These are phyloP conservation scores for Brasilioporus rufonigricans DNA, from an alignment of 768 basidiomycete genomes.

Conservation along the genomic window DNA sequence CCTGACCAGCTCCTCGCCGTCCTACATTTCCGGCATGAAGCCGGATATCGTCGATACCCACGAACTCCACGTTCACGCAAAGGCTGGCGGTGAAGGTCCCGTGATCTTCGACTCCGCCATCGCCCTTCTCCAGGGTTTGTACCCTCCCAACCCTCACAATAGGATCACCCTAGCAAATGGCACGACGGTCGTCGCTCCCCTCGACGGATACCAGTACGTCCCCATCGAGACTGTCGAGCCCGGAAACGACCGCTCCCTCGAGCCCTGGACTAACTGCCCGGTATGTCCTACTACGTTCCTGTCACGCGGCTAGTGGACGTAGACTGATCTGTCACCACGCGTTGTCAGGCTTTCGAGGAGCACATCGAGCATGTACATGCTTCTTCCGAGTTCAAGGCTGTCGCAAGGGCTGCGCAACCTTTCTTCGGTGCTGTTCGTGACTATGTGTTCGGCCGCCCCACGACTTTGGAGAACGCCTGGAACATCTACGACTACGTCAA, in stretches of 20 bases:
- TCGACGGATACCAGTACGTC: slow-evolving; percentile 84
- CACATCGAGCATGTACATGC: slow-evolving; percentile 59
- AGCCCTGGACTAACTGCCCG: slow-evolving; percentile 72
- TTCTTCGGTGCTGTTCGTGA: slow-evolving; percentile 70
- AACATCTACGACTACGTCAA: slow-evolving; percentile 80
- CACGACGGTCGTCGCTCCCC: slow-evolving; percentile 65
- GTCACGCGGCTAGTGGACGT: neutral
- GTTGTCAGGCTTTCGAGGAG: slow-evolving; percentile 55
- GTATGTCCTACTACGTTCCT: slow-evolving; percentile 30
- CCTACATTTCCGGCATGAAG: slow-evolving; percentile 65
- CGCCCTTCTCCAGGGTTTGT: slow-evolving; percentile 81
- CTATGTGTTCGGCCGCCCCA: slow-evolving; percentile 67
- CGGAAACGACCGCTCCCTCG: slow-evolving; percentile 75
- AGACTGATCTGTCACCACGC: slow-evolving; percentile 11
- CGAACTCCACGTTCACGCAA: slow-evolving; percentile 74
- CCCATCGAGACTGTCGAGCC: slow-evolving; percentile 89
- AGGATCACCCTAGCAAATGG: slow-evolving; percentile 79
- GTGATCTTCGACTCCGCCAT: slow-evolving; percentile 86
- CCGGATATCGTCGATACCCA: slow-evolving; percentile 69
- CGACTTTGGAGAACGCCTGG: slow-evolving; percentile 70
- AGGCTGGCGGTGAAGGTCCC: slow-evolving; percentile 81
- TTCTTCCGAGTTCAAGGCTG: slow-evolving; percentile 66
- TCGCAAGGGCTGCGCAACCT: slow-evolving; percentile 50
- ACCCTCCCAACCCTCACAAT: slow-evolving; percentile 75
- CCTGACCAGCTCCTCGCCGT: slow-evolving; percentile 61